These are phyloP conservation scores for Cyberlindnera mrakii DNA, from an alignment of 805 yeast species.

Conservation along the genomic window DNA sequence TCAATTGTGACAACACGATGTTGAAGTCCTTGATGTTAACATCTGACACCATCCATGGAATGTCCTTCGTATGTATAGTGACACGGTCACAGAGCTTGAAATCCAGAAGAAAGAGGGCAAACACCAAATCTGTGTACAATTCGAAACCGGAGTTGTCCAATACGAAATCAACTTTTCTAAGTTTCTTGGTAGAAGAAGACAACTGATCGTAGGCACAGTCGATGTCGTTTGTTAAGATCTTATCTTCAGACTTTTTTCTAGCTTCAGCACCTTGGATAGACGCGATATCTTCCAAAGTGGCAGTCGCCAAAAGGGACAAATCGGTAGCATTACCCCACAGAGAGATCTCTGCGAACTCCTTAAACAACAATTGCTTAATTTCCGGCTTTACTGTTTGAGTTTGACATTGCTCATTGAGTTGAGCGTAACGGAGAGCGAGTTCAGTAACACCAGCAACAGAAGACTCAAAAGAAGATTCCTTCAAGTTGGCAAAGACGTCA, in stretches of 20 bases:
- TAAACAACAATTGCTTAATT: constrained; percentile 52
- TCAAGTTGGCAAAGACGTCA: constrained; percentile 70
- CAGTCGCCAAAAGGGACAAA: constrained; percentile 79
- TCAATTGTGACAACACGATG: constrained; percentile 50
- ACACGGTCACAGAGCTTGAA: constrained; percentile 57
- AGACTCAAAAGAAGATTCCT: constrained; percentile 67
- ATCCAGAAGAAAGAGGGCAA: constrained; percentile 64
- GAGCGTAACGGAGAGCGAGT: constrained; percentile 59
- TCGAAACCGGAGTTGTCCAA: constrained; percentile 96
- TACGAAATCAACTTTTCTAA: constrained; percentile 64
- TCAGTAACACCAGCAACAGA: constrained; percentile 77
- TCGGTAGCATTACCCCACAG: constrained; percentile 99
- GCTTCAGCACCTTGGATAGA: constrained; percentile 88
- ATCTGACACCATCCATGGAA: constrained; percentile 98
- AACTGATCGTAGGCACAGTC: constrained; percentile 55
- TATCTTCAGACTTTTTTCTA: constrained; percentile 72
- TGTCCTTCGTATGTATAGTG: constrained; percentile 78
- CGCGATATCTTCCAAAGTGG: constrained; percentile 84
- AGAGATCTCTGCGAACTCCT: constrained; percentile 81
- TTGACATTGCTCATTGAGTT: constrained; percentile 27
- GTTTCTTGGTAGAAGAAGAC: constrained; percentile 12
- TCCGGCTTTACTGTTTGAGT: constrained; percentile 28
- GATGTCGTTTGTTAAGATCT: constrained; percentile 75
- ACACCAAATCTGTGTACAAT: constrained; percentile 75
- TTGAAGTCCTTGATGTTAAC: constrained; percentile 80